Conservation (phyloP, 495 filamentous ascomycete genomes). For the Annulohypoxylon moriforme region DNA sequence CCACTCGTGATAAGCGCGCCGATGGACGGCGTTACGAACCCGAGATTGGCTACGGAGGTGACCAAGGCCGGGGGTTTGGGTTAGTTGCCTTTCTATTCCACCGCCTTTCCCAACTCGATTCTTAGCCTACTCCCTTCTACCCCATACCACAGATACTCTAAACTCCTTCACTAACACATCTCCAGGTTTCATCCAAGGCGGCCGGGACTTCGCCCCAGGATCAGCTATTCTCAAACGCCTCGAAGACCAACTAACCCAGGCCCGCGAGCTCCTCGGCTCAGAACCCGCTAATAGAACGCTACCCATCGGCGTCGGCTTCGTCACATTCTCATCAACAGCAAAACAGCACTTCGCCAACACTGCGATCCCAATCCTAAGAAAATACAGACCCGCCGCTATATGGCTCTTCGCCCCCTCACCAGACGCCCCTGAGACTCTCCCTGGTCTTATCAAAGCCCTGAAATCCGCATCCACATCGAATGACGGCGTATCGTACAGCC, state of each 20-base stretch:
- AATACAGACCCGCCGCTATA: constrained; percentile 70
- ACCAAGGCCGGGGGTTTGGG: constrained; percentile 75
- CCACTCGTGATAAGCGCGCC: constrained; percentile 73
- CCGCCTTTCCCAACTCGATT: not conserved
- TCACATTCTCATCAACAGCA: constrained; percentile 48
- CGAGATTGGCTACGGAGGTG: constrained; percentile 71
- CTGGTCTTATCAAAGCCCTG: constrained; percentile 43
- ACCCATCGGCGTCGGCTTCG: constrained; percentile 55
- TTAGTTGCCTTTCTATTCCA: constrained; percentile 32
- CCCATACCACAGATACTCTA: not conserved
- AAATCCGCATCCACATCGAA: constrained; percentile 1
- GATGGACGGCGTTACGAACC: constrained; percentile 74
- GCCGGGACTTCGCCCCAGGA: constrained; percentile 48
- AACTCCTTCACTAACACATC: not conserved
- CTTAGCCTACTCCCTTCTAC: not conserved
- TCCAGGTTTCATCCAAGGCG: constrained; percentile 55
- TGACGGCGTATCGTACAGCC: constrained; percentile 48
- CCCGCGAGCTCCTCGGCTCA: constrained; percentile 44
- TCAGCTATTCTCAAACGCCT: constrained; percentile 47
- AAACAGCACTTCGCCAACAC: constrained; percentile 48
- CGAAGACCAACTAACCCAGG: constrained; percentile 52
- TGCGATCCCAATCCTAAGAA: constrained; percentile 51
- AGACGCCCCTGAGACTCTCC: constrained; percentile 62
- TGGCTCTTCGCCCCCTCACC: constrained; percentile 79
- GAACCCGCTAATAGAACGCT: constrained; percentile 48